A percentile compares a stretch with the other conserved stretches of the same genome.
Evolutionary conservation across 2,329 filamentous ascomycete species (phyloP).

Genomic region (Alternaria triticina): DNA sequence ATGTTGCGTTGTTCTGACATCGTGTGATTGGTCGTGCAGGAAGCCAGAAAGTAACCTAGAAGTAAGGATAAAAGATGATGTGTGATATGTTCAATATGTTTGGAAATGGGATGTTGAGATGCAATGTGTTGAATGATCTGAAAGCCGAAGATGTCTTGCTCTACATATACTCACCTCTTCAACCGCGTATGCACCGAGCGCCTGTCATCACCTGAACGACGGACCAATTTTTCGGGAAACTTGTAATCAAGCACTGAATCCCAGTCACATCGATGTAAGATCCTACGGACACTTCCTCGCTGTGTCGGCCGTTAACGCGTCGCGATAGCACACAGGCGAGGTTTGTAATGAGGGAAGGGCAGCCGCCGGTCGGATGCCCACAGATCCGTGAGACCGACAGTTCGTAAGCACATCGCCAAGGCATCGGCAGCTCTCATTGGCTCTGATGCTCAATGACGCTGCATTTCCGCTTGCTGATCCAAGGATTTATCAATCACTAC

Average conservation of each 20-base stretch:
- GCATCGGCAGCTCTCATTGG: not conserved
- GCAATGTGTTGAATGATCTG: not conserved
- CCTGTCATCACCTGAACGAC: not conserved
- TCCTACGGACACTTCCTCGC: not conserved
- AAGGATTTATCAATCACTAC: not conserved
- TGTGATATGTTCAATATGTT: not conserved
- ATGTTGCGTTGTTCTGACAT: conserved; percentile 47
- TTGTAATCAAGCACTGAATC: not conserved
- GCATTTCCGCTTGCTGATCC: not conserved
- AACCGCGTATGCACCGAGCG: not conserved
- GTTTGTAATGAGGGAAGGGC: conserved; percentile 7
- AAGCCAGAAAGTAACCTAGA: not conserved
- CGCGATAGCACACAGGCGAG: not conserved
- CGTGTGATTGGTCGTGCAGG: not conserved
- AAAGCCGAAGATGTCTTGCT: not conserved
- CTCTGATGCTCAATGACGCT: not conserved
- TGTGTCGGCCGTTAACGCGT: not conserved
- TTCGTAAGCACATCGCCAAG: conserved; percentile 4
- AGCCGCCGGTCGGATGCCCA: not conserved
- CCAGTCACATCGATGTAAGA: not conserved
- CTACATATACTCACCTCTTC: conserved; percentile 3
- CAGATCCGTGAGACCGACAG: not conserved
- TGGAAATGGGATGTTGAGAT: not conserved
- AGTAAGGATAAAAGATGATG: not conserved
- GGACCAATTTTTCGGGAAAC: not conserved